These are phyloP conservation scores for Cymodocea nodosa DNA, from an alignment of 116 monocot species.

Conservation along the genomic window DNA sequence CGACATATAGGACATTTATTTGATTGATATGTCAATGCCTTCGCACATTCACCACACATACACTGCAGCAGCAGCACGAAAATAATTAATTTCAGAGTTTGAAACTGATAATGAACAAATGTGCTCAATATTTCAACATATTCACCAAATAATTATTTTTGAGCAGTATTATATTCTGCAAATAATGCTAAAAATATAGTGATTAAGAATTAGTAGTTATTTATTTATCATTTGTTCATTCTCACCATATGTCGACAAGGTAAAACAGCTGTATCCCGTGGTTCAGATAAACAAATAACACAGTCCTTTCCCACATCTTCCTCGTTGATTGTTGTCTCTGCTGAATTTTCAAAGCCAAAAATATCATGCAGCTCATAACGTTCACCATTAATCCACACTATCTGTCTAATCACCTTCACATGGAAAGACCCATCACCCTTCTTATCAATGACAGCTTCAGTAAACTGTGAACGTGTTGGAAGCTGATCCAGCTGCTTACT, in stretches of 20 bases:
- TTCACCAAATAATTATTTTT: too few species aligned
- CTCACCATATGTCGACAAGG: conserved; percentile 95
- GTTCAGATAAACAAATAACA: conserved; percentile 85
- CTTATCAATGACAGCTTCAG: conserved; percentile 60
- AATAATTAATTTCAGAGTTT: not conserved
- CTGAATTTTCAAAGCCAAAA: conserved; percentile 43
- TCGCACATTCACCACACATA: conserved; percentile 42
- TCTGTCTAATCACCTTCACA: conserved; percentile 70
- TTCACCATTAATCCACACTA: conserved; percentile 63
- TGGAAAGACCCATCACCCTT: conserved; percentile 27
- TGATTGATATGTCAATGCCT: conserved; percentile 50
- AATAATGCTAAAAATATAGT: too few species aligned
- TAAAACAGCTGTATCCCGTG: conserved; percentile 65
- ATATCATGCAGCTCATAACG: conserved; percentile 84
- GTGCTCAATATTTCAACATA: too few species aligned
- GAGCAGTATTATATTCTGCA: too few species aligned
- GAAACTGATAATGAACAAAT: too few species aligned
- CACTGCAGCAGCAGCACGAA: conserved; percentile 28
- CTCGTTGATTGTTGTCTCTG: conserved; percentile 21
- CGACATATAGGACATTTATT: conserved; percentile 85
- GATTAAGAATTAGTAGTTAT: conserved; percentile 2
- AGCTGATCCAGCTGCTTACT: conserved; percentile 9
- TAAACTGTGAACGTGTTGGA: conserved; percentile 37
- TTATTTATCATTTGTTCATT: conserved; percentile 3
- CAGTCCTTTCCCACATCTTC: conserved; percentile 71